These are phyloP conservation scores for Zygoascus meyerae DNA, from an alignment of 1,139 yeast species.

Conservation along the genomic window DNA sequence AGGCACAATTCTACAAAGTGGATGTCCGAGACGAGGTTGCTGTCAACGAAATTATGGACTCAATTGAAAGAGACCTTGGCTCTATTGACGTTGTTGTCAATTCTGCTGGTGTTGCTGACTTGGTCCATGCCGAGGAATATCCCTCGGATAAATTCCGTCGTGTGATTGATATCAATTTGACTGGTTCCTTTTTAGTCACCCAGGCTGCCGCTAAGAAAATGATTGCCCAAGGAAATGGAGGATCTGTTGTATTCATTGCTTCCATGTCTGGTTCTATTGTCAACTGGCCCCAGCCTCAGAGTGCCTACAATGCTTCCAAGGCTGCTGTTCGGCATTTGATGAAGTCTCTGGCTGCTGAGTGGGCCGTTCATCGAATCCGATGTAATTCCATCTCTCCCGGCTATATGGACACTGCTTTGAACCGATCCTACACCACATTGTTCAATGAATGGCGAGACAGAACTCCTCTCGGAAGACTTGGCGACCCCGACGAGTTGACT, in stretches of 20 bases:
- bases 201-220: conserved; percentile 70
- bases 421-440: conserved; percentile 44
- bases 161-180: conserved; percentile 67
- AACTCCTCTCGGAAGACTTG: conserved; percentile 66
- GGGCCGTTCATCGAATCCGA: conserved; percentile 50
- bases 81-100: conserved; percentile 61
- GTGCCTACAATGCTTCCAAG: conserved; percentile 49
- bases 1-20: conserved; percentile 57
- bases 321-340: conserved; percentile 56
- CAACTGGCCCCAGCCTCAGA: conserved; percentile 78
- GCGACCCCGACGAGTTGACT: conserved; percentile 59
- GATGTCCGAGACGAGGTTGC: conserved; percentile 52
- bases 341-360: conserved; percentile 51
- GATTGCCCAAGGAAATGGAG: conserved; percentile 46
- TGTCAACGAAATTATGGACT: conserved; percentile 47
- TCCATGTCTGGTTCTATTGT: conserved; percentile 85
- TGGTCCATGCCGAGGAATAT: conserved; percentile 75
- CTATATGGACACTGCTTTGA: conserved; percentile 53
- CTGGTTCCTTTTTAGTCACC: conserved; percentile 69
- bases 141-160: conserved; percentile 71
- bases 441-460: conserved; percentile 52
- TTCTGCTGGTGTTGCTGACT: conserved; percentile 76
- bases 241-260: conserved; percentile 60
- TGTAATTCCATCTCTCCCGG: conserved; percentile 56
- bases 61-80: conserved; percentile 54